Conservation (phyloP, 345 rosid genomes). For the Odontarrhena argentea region DNA sequence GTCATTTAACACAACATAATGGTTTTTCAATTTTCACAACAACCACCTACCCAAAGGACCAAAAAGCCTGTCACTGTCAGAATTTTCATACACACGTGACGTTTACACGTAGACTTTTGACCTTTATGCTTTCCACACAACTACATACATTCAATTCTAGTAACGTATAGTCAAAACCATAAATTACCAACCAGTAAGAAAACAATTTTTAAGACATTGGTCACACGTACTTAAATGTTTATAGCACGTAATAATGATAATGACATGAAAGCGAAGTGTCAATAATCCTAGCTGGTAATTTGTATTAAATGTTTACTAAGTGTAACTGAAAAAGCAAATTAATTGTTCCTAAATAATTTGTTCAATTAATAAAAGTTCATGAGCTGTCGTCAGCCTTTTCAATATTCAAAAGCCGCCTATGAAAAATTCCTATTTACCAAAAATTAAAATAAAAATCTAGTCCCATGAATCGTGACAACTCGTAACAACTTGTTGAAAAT, state of each 20-base stretch:
- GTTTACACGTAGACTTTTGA: slow-evolving; percentile 4
- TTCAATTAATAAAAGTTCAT: not conserved
- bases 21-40: slow-evolving; percentile 31
- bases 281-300: slow-evolving; percentile 4
- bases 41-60: slow-evolving; percentile 37
- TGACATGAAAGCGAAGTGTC: slow-evolving; percentile 26
- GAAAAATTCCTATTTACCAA: slow-evolving; percentile 16
- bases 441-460: not conserved
- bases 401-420: not conserved
- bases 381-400: slow-evolving; percentile 35
- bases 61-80: slow-evolving; percentile 27
- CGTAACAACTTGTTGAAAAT: not conserved
- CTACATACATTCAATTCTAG: not conserved
- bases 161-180: too few species aligned
- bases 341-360: not conserved
- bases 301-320: slow-evolving; percentile 23
- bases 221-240: not conserved
- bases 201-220: not conserved
- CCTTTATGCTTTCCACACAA: slow-evolving; percentile 27
- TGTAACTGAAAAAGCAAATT: not conserved
- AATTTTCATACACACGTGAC: slow-evolving; percentile 34
- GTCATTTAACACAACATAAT: slow-evolving; percentile 10
- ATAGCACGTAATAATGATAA: slow-evolving; percentile 17
- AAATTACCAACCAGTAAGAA: too few species aligned
- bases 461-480: slow-evolving; percentile 8